Evolutionary conservation across 2,329 filamentous ascomycete genomes (phyloP).

Genomic region (Xenosphaeropsis pyriputrescens): DNA sequence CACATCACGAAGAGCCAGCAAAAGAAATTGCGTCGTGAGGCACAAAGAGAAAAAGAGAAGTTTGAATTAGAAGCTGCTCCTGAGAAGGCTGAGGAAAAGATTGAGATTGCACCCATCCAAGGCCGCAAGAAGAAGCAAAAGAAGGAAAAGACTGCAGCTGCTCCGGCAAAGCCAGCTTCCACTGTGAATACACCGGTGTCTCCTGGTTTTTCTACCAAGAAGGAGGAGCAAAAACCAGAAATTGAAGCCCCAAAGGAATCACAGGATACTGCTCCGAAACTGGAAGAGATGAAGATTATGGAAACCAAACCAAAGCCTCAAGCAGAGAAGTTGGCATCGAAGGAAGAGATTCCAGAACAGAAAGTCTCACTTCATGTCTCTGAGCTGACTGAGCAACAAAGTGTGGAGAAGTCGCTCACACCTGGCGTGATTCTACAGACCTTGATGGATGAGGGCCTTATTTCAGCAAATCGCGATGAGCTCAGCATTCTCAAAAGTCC

Average conservation of each 20-base stretch:
- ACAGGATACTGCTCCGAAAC: conserved; percentile 3
- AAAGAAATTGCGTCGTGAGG: conserved; percentile 61
- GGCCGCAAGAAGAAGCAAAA: conserved; percentile 78
- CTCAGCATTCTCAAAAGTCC: conserved; percentile 26
- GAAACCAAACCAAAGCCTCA: conserved; percentile 6
- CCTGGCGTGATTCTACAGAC: conserved; percentile 21
- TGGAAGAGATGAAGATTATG: neutral
- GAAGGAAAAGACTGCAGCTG: conserved; percentile 42
- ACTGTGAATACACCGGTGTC: conserved; percentile 12
- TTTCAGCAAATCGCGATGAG: conserved; percentile 18
- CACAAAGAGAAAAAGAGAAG: conserved; percentile 46
- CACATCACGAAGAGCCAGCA: conserved; percentile 64
- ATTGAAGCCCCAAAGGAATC: conserved; percentile 4
- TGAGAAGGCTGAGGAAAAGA: conserved; percentile 20
- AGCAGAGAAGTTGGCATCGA: conserved; percentile 11
- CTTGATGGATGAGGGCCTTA: conserved; percentile 19
- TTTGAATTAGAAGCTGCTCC: conserved; percentile 38
- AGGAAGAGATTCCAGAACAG: conserved; percentile 7
- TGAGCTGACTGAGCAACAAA: conserved; percentile 12
- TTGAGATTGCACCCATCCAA: conserved; percentile 52
- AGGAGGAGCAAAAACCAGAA: conserved; percentile 5
- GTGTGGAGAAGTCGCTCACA: conserved; percentile 12
- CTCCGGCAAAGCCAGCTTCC: conserved; percentile 13
- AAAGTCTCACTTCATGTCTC: conserved; percentile 7
- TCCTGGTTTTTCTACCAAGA: conserved; percentile 6